Conservation (phyloP, 1,139 yeast species). For the Oligophagozyma castellii region DNA sequence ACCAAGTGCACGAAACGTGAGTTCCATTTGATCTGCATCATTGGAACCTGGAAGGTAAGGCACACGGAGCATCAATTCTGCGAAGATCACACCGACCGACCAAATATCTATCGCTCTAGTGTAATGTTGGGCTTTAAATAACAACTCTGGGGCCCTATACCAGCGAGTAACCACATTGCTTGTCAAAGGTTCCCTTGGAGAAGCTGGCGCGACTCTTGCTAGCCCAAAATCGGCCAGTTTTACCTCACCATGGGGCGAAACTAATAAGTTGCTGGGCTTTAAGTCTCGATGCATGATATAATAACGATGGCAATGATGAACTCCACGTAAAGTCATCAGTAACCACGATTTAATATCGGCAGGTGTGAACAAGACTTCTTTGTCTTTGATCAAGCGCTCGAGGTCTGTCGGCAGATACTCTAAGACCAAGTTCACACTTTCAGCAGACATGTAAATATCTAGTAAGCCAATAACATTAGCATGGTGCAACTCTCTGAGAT, state of each 20-base stretch:
- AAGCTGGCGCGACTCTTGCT: constrained; percentile 72
- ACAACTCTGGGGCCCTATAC: constrained; percentile 91
- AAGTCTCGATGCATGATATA: constrained; percentile 82
- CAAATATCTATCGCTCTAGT: constrained; percentile 83
- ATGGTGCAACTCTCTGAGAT: constrained; percentile 75
- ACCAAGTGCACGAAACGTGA: constrained; percentile 87
- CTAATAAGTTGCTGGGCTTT: constrained; percentile 67
- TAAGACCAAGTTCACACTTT: constrained; percentile 66
- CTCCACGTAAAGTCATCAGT: constrained; percentile 83
- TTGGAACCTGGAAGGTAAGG: constrained; percentile 91
- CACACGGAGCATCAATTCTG: constrained; percentile 86
- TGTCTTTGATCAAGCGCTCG: constrained; percentile 80
- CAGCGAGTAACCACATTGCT: constrained; percentile 94
- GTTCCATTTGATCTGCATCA: constrained; percentile 78
- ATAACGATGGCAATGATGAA: constrained; percentile 90
- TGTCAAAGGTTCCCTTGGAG: constrained; percentile 68
- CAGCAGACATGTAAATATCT: constrained; percentile 53
- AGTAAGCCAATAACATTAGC: constrained; percentile 72
- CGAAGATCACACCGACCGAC: constrained; percentile 94
- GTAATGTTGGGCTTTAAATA: constrained; percentile 82
- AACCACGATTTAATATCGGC: constrained; percentile 91
- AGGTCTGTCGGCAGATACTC: constrained; percentile 88
- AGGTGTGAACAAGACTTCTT: constrained; percentile 59
- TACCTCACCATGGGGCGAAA: constrained; percentile 76
- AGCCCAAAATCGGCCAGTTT: constrained; percentile 96